A percentile compares a stretch with the other conserved stretches of the same genome.
phyloP scores from a whole-genome alignment of 2,329 filamentous ascomycete species.

The Magnaporthiopsis rhizophila region DNA sequence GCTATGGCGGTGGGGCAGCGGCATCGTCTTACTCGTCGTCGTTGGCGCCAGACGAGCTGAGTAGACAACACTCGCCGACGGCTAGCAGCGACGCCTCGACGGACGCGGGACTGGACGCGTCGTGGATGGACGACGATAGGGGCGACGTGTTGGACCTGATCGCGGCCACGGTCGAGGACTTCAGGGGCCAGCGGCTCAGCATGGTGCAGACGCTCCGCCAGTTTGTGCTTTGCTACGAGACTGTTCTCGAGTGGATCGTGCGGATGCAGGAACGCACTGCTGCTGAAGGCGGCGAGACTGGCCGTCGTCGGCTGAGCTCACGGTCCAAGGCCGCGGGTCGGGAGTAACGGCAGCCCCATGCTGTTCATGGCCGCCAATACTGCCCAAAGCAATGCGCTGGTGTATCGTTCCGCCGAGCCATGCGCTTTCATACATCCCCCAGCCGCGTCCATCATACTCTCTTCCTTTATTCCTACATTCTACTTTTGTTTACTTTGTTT shows the following conservation, averaged over 20 bases:
- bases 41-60: slow-evolving; percentile 7
- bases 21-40: slow-evolving; percentile 6
- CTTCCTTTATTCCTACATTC: no score
- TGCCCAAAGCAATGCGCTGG: background rate
- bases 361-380: background rate
- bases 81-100: slow-evolving; percentile 9
- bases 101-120: slow-evolving; percentile 32
- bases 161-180: slow-evolving; percentile 82
- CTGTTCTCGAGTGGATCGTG: slow-evolving; percentile 76
- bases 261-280: slow-evolving; percentile 33
- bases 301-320: background rate
- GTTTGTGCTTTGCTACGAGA: slow-evolving; percentile 95
- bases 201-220: slow-evolving; percentile 96
- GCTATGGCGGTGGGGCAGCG: background rate
- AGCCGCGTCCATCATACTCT: no score
- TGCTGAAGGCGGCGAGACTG: background rate
- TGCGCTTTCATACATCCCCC: background rate
- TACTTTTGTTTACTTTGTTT: background rate
- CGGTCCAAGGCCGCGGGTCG: background rate
- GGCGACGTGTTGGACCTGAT: slow-evolving; percentile 71
- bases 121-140: slow-evolving; percentile 62
- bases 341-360: background rate
- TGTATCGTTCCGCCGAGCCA: no score
- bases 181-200: slow-evolving; percentile 77
- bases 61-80: slow-evolving; percentile 2